These are phyloP conservation scores for Tolypocladium cylindrosporum DNA, from an alignment of 2,329 filamentous ascomycete genomes.

Conservation along the genomic window DNA sequence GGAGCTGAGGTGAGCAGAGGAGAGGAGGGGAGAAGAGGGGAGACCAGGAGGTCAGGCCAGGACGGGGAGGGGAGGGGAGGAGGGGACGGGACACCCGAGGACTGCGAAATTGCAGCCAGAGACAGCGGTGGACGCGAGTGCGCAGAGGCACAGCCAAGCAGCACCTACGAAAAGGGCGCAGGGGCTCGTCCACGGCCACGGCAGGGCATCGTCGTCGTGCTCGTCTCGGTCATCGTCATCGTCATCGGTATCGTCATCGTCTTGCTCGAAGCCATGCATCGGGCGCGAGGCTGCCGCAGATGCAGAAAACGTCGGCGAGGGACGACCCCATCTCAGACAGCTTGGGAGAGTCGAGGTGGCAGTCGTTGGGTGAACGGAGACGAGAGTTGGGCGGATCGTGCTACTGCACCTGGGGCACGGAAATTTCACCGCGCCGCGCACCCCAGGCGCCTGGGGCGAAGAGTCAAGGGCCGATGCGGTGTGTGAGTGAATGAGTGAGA, in stretches of 20 bases:
- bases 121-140: not conserved
- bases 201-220: not conserved
- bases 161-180: not conserved
- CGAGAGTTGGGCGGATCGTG: not conserved
- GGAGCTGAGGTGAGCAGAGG: not conserved
- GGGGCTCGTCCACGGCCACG: not conserved
- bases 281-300: not conserved
- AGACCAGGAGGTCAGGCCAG: not conserved
- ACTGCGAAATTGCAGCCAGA: slow-evolving; percentile 1
- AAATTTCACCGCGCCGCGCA: not conserved
- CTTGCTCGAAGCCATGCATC: not conserved
- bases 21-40: not conserved
- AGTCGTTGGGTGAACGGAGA: not conserved
- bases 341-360: not conserved
- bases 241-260: not conserved
- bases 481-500: not conserved
- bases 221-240: not conserved
- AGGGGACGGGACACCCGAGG: not conserved
- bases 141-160: not conserved
- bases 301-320: not conserved
- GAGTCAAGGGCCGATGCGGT: not conserved
- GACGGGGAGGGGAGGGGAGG: not conserved
- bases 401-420: not conserved
- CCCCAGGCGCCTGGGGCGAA: not conserved
- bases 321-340: not conserved